Conservation (phyloP, 768 basidiomycete genomes). For the Astraeus odoratus region DNA sequence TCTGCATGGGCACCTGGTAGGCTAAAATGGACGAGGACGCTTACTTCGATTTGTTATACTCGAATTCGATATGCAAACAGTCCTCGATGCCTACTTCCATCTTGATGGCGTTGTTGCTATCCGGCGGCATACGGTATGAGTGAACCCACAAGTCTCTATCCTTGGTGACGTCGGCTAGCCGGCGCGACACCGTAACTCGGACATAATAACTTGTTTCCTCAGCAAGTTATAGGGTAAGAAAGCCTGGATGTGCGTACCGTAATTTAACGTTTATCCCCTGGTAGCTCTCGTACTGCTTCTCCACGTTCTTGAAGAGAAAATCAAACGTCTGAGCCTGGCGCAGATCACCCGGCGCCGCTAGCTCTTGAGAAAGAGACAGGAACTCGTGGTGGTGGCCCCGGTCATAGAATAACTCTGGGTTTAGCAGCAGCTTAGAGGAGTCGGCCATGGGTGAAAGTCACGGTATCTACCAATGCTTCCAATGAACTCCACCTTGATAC, state of each 20-base stretch:
- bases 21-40: slow-evolving; percentile 21
- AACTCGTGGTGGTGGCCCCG: slow-evolving; percentile 98
- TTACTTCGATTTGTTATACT: slow-evolving; percentile 99
- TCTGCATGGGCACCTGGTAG: slow-evolving; percentile 1
- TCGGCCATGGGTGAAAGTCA: slow-evolving; percentile 1
- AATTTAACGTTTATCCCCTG: slow-evolving; percentile 98
- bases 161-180: slow-evolving; percentile 90
- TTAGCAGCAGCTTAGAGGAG: background rate
- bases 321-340: slow-evolving; percentile 94
- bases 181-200: slow-evolving; percentile 81
- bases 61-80: slow-evolving; percentile 97
- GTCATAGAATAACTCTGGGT: slow-evolving; percentile 86
- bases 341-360: slow-evolving; percentile 96
- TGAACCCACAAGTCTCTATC: slow-evolving; percentile 98
- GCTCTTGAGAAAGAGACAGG: slow-evolving; percentile 88
- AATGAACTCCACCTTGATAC: slow-evolving; percentile 96
- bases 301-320: slow-evolving; percentile 97
- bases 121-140: slow-evolving; percentile 97
- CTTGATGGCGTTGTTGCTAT: slow-evolving; percentile 96
- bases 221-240: slow-evolving; percentile 1
- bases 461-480: slow-evolving; percentile 77
- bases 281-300: slow-evolving; percentile 98
- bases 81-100: slow-evolving; percentile 99
- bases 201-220: slow-evolving; percentile 69
- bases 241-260: slow-evolving; percentile 44